A percentile compares a stretch with the other conserved stretches of the same genome.
These are phyloP conservation scores for Cryoendolithus antarcticus DNA, from an alignment of 2,329 filamentous ascomycete species.

Conservation along the genomic window DNA sequence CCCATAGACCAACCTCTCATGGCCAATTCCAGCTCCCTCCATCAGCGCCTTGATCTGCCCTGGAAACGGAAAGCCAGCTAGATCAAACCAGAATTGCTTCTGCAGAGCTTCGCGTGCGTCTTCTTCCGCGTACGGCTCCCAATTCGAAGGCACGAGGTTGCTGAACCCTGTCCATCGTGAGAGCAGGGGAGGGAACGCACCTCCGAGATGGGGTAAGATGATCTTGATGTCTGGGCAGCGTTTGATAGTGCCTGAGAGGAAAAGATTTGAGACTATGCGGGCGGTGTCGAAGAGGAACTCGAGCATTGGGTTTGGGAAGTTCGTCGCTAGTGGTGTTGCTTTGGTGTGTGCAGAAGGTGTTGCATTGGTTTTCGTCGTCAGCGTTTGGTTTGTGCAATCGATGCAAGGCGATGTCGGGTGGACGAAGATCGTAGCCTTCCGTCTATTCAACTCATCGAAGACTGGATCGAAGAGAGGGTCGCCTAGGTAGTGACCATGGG, in stretches of 20 bases:
- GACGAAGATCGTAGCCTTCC: conserved; percentile 40
- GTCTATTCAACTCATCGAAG: conserved; percentile 36
- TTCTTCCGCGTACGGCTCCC: conserved; percentile 15
- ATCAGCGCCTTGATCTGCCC: conserved; percentile 39
- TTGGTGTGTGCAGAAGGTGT: conserved; percentile 10
- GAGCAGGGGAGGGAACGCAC: conserved; percentile 33
- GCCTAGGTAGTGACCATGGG: conserved; percentile 41
- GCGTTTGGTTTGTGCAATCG: conserved; percentile 11
- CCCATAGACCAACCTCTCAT: conserved; percentile 39
- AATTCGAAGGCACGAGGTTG: conserved; percentile 25
- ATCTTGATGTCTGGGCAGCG: conserved; percentile 35
- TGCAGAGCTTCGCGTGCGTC: conserved; percentile 23
- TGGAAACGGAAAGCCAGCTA: conserved; percentile 40
- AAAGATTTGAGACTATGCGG: conserved; percentile 36
- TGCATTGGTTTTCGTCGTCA: conserved; percentile 11
- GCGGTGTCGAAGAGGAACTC: conserved; percentile 45
- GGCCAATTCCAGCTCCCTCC: conserved; percentile 25
- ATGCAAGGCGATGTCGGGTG: conserved; percentile 42
- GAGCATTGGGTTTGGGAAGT: conserved; percentile 33
- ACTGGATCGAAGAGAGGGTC: conserved; percentile 33
- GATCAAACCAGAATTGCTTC: conserved; percentile 39
- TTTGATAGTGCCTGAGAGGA: conserved; percentile 35
- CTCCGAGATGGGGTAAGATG: conserved; percentile 39
- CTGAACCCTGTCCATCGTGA: conserved; percentile 32
- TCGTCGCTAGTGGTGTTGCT: conserved; percentile 25